Evolutionary conservation across 2,329 filamentous ascomycete genomes (phyloP).

Genomic region (Ascochyta koolunga): DNA sequence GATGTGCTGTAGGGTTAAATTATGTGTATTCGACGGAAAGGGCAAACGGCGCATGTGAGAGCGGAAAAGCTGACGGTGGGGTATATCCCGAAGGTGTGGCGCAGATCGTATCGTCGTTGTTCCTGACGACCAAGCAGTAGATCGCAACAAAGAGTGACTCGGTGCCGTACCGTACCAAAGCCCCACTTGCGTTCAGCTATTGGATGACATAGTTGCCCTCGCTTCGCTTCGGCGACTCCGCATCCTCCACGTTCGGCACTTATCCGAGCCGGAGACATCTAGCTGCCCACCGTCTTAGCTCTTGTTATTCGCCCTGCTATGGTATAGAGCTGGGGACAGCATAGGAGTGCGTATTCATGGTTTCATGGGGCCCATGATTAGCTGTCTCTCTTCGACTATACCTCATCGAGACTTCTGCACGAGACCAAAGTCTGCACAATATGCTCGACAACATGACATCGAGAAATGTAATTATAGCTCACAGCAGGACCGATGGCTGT

Average conservation of each 20-base stretch:
- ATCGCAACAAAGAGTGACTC: not conserved
- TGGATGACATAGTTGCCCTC: not conserved
- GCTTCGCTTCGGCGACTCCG: constrained; percentile 1
- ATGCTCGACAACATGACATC: not conserved
- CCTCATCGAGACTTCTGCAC: not conserved
- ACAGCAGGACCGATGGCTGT: not conserved
- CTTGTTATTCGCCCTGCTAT: not conserved
- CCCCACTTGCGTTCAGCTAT: not conserved
- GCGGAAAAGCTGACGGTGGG: not conserved
- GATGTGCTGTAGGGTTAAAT: constrained; percentile 4
- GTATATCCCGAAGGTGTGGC: not conserved
- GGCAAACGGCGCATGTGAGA: not conserved
- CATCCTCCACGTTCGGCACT: not conserved
- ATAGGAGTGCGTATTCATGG: constrained; percentile 1
- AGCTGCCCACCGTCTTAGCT: not conserved
- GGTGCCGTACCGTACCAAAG: not conserved
- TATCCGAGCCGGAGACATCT: not conserved
- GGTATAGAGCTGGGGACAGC: not conserved
- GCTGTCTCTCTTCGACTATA: not conserved
- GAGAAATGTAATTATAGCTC: not conserved
- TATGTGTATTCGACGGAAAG: not conserved
- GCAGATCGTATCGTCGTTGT: not conserved
- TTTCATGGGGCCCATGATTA: not conserved
- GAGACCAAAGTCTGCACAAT: not conserved
- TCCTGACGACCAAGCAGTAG: not conserved